Base-by-base conservation (phyloP, 257 asterid genomes). In the Verbena officinalis region DNA sequence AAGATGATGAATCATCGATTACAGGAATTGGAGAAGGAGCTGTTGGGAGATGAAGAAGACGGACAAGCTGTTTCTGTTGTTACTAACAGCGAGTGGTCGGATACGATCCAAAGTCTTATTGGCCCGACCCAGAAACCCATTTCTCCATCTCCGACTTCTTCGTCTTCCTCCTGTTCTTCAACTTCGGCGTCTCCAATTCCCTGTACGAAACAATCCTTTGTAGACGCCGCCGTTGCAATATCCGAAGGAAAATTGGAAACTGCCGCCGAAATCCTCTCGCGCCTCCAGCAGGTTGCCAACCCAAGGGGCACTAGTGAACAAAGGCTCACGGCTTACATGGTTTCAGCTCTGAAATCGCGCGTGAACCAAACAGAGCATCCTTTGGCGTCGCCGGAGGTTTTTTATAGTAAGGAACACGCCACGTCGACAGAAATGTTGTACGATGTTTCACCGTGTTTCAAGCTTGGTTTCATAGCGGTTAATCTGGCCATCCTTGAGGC, bases 381-480 rank as follows among this genome's bases (percentile, higher is more conserved):
- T 46, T 72, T 83, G 2, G 69, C 75, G 15, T 77, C 57, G 4
- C 4, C 73, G 6, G 87, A 70, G 66, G 40, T 36, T 3, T 57
- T 85, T 9, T 75, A 59, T 70, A 65, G 48, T 62, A 67, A 46
- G 16, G 89, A 85, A 38, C 89, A 85, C 60, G 30, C 52, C 1
- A 9, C 20, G 1, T 56, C 87, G 4, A 80, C 80, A 8, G 83
- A 83, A 27, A 66, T 68, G 77, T 48, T 88, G 17, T 83, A 83
- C 64, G 86, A 83, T 7, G 78, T 23, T 3, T 86, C 94, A 5
- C 86, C 94, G 15, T 86, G 90, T 67, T 86, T 86, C 71, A 83
- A 83, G 77, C 89, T 83, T 1, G 94, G 94, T 2, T 81, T 86
- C 83, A 86, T 81, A 87, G 94, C 94, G 0, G 94, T 90, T 5